phyloP scores from a whole-genome alignment of 73 alveolate genomes.

The Effrenium voratum region DNA sequence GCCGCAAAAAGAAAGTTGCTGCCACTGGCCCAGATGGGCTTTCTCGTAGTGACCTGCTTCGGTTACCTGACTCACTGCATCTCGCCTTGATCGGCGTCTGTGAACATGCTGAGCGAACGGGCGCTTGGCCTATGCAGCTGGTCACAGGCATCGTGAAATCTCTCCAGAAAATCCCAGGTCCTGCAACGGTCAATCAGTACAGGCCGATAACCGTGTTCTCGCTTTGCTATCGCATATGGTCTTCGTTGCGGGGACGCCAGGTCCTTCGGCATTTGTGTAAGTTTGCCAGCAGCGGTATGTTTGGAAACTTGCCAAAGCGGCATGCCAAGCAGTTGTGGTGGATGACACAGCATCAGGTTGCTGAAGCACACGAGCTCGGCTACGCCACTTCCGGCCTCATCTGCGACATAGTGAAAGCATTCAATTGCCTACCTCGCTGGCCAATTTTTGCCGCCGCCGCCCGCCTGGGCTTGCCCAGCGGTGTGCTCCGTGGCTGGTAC shows the following conservation, averaged over 20 bases:
- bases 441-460: neutral
- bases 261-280: neutral
- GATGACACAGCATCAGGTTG: neutral
- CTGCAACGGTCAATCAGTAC: neutral
- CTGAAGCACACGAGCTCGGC: too few species aligned
- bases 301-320: neutral
- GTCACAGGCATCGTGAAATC: neutral
- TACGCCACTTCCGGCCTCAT: neutral
- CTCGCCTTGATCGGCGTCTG: neutral
- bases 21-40: neutral
- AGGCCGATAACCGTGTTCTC: neutral
- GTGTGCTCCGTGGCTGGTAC: neutral
- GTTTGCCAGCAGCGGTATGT: neutral
- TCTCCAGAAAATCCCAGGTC: neutral
- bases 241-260: neutral
- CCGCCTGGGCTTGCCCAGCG: neutral
- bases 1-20: neutral
- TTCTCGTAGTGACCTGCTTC: neutral
- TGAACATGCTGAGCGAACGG: neutral
- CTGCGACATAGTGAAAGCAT: neutral
- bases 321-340: neutral
- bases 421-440: neutral
- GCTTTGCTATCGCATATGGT: neutral
- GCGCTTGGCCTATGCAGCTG: neutral
- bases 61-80: neutral